These are phyloP conservation scores for Naegleria fowleri DNA, from an alignment of 208 protist species.

Conservation along the genomic window DNA sequence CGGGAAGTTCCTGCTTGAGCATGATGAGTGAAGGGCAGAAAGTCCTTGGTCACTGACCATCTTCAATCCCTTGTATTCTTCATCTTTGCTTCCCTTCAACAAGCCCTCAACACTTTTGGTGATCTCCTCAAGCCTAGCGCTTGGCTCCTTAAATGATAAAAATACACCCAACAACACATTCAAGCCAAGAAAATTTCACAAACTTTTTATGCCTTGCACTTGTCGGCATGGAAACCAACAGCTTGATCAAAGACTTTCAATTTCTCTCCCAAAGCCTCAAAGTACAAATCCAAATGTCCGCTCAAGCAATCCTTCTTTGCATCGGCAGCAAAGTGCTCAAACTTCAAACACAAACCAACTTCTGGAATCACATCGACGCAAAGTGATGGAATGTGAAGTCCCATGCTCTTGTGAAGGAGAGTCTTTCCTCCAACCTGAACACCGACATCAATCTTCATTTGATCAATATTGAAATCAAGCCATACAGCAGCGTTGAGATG, in stretches of 20 bases:
- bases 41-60: too few species aligned
- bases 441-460: neutral
- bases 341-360: neutral
- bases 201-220: neutral
- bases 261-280: neutral
- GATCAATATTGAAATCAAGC: neutral
- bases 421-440: neutral
- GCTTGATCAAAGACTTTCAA: neutral
- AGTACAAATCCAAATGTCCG: neutral
- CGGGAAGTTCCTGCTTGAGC: too few species aligned
- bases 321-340: neutral
- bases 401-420: neutral
- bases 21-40: too few species aligned
- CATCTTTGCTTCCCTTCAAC: too few species aligned
- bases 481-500: neutral
- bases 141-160: too few species aligned
- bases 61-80: too few species aligned
- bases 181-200: too few species aligned
- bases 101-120: too few species aligned
- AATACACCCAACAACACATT: too few species aligned
- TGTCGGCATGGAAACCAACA: neutral
- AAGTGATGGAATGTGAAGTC: neutral
- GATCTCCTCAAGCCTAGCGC: too few species aligned
- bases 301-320: neutral
- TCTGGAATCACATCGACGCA: neutral